These are phyloP conservation scores for Verticillium tricorpus DNA, from an alignment of 2,329 filamentous ascomycete species.

Conservation along the genomic window DNA sequence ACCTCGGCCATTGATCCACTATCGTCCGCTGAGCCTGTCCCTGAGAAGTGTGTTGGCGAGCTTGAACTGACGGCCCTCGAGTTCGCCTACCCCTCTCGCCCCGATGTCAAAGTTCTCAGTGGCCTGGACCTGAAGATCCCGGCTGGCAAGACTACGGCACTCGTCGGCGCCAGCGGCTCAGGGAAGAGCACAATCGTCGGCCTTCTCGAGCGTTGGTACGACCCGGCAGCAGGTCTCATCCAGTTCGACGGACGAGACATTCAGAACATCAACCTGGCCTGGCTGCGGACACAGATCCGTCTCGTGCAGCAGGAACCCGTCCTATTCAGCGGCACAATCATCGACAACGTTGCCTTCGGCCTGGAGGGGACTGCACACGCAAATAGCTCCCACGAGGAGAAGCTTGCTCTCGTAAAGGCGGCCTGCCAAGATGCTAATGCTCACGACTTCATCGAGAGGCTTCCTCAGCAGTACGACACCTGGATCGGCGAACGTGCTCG, in stretches of 20 bases:
- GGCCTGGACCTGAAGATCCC: constrained; percentile 55
- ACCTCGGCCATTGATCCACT: constrained; percentile 18
- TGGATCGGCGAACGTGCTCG: constrained; percentile 61
- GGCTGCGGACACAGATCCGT: constrained; percentile 23
- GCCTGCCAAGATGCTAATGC: constrained; percentile 2
- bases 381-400: constrained; percentile 30
- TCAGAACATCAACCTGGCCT: constrained; percentile 20
- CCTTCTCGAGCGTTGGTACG: constrained; percentile 34
- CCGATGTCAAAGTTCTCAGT: constrained; percentile 59
- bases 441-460: constrained; percentile 22
- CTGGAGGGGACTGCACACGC: constrained; percentile 32
- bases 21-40: neutral
- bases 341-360: constrained; percentile 44
- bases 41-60: constrained; percentile 6
- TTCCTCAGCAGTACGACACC: constrained; percentile 48
- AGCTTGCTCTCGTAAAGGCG: constrained; percentile 17
- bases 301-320: constrained; percentile 36
- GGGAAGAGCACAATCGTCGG: constrained; percentile 37
- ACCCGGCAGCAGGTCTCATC: constrained; percentile 18
- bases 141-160: constrained; percentile 61
- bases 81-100: constrained; percentile 65
- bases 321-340: constrained; percentile 50
- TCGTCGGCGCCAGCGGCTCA: constrained; percentile 43
- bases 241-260: constrained; percentile 20
- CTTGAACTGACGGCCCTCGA: constrained; percentile 59